Base-by-base conservation (phyloP, 116 monocot genomes). In the Zostera marina region DNA sequence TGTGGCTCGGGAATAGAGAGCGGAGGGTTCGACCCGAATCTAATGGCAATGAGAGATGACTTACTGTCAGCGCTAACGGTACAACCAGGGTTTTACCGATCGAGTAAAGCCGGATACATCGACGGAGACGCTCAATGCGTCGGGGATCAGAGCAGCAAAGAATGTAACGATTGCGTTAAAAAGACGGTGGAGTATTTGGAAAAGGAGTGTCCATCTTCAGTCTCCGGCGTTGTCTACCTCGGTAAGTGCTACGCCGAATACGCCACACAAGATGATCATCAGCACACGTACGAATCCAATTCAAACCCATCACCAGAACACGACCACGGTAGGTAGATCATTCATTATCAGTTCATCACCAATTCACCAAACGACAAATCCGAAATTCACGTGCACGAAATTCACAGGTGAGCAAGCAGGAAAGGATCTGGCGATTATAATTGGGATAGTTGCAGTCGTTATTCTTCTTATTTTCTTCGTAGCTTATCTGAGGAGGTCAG, bases 121-220 rank as follows among this genome's bases (percentile, higher is more conserved):
- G 65, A 76, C 47, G 83, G 76, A 0, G 64, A 62, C 58, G 80
- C 78, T 46, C 92, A 92, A 71, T 92, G 87, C 62, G 80, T 78
- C 3, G 87, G 92, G 4, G 92, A 92, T 52, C 66, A 83, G 38
- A 66, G 56, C 52, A 26, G 64, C 0, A 76, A 65, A 22, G 51
- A 68, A 14, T 92, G 92, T 64, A 47, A 63, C 25, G 79, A 78
- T 15, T 92, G 92, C 61, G 42, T 92, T 6, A n/a, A 48, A 15
- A 45, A 59, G 12, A 82, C 92, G 9, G 63, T 63, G 42, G 44
- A 22, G 22, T 74, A 75, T 66, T 60, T 92, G 44, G 75, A 73
- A 41, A 54, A 43, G 2, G 39, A 40, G 9, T 92, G 92, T 66
- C 76, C 70, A 16, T 15, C n/a, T 42, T 69, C 92, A 8, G 73